phyloP scores from a whole-genome alignment of 169 alveolate genomes.

The Toxoplasma gondii region DNA sequence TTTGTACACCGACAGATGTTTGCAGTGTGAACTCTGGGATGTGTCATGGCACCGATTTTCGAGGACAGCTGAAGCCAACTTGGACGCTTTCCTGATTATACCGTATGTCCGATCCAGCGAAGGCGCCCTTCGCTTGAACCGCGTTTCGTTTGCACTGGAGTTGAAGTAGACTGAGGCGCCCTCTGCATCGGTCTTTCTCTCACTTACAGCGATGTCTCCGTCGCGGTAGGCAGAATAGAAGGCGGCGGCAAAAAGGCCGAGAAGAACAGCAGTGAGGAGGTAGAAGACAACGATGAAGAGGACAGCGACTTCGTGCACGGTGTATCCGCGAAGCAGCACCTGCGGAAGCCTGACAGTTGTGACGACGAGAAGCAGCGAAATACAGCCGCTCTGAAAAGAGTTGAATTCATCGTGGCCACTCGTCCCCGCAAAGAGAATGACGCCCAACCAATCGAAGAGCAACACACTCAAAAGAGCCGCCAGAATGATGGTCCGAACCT shows the following conservation, averaged over 20 bases:
- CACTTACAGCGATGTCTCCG: slow-evolving; percentile 9
- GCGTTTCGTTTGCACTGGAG: no score
- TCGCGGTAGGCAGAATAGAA: slow-evolving; percentile 50
- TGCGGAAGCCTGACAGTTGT: slow-evolving; percentile 59
- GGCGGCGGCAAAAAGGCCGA: slow-evolving; percentile 66
- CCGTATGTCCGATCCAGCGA: no score
- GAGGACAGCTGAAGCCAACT: no score
- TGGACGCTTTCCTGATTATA: no score
- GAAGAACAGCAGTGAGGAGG: slow-evolving; percentile 42
- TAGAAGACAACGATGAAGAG: slow-evolving; percentile 55
- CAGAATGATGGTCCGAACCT: slow-evolving; percentile 44
- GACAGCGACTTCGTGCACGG: slow-evolving; percentile 61
- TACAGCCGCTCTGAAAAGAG: slow-evolving; percentile 44
- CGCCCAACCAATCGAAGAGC: slow-evolving; percentile 67
- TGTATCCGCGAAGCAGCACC: slow-evolving; percentile 58
- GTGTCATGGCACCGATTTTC: no score
- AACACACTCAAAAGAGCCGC: slow-evolving; percentile 38
- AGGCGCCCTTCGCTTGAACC: no score
- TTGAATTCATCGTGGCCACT: slow-evolving; percentile 58
- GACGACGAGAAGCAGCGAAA: slow-evolving; percentile 44
- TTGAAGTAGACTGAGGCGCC: no score
- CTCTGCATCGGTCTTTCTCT: no score
- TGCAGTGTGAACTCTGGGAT: no score
- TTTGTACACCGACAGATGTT: no score
- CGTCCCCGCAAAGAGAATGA: slow-evolving; percentile 65